Evolutionary conservation across 23 red algal genomes (phyloP).

Genomic region (Gracilaria gracilis): DNA sequence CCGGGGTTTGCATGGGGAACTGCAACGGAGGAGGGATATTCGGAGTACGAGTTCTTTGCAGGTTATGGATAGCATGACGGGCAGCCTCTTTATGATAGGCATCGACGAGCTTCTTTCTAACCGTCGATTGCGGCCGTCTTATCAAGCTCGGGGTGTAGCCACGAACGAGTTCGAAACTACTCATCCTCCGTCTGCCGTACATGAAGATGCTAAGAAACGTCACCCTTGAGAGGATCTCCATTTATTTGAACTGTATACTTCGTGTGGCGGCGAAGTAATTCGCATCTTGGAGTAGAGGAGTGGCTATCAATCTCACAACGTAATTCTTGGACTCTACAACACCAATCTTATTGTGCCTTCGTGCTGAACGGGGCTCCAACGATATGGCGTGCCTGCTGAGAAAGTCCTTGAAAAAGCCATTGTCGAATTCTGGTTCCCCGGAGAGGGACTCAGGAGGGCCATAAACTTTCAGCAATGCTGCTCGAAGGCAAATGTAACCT

Average conservation of each 20-base stretch:
- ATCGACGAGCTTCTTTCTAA: neutral
- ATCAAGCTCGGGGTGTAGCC: slow-evolving; percentile 42
- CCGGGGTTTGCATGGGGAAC: too few relatives aligned
- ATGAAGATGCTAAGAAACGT: slow-evolving; percentile 29
- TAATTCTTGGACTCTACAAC: slow-evolving; percentile 42
- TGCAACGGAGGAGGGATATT: too few relatives aligned
- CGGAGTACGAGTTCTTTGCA: too few relatives aligned
- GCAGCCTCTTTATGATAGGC: slow-evolving; percentile 33
- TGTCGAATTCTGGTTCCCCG: slow-evolving; percentile 41
- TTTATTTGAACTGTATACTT: too few relatives aligned
- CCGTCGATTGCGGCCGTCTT: neutral
- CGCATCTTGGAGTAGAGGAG: too few relatives aligned
- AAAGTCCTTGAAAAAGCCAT: neutral
- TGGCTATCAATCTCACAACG: neutral
- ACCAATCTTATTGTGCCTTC: slow-evolving; percentile 46
- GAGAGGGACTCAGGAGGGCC: slow-evolving; percentile 6
- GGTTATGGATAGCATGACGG: too few relatives aligned
- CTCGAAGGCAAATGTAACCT: slow-evolving; percentile 14
- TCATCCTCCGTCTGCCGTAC: slow-evolving; percentile 34
- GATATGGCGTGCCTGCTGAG: neutral
- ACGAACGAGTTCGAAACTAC: slow-evolving; percentile 43
- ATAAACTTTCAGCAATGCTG: neutral
- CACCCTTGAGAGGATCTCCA: slow-evolving; percentile 1
- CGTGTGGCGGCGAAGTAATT: too few relatives aligned
- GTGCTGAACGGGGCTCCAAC: slow-evolving; percentile 14